These are phyloP conservation scores for Cyanophora paradoxa DNA, from an alignment of 78 protist genomes.

Conservation along the genomic window DNA sequence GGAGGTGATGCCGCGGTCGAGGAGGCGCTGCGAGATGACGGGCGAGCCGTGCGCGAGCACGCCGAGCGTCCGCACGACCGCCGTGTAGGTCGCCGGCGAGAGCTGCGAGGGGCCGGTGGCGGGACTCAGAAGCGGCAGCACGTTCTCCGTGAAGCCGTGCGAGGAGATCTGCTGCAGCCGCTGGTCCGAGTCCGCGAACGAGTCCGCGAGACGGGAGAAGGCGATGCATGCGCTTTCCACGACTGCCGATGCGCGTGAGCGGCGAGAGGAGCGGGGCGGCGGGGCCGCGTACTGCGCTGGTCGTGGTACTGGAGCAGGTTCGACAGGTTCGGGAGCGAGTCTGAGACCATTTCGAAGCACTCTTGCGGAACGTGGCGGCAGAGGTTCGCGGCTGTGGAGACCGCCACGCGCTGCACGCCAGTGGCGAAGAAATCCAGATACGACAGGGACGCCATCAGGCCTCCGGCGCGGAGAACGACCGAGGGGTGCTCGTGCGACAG, in stretches of 20 bases:
- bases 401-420: conserved; percentile 65
- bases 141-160: not conserved
- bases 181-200: not conserved
- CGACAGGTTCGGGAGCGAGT: conserved; percentile 59
- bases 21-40: not conserved
- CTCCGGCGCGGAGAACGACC: conserved; percentile 62
- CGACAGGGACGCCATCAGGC: conserved; percentile 68
- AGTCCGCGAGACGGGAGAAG: conserved; percentile 29
- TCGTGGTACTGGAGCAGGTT: too few species aligned
- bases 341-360: conserved; percentile 41
- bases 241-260: conserved; percentile 49
- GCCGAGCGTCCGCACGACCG: conserved; percentile 4
- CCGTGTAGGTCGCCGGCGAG: not conserved
- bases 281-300: not conserved
- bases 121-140: not conserved
- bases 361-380: conserved; percentile 40
- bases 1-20: not conserved
- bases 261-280: conserved; percentile 9
- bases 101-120: not conserved
- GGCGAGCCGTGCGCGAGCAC: conserved; percentile 6
- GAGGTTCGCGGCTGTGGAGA: conserved; percentile 54
- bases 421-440: conserved; percentile 77
- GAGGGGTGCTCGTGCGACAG: conserved; percentile 56
- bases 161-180: conserved; percentile 11
- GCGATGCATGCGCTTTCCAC: conserved; percentile 33